phyloP scores from a whole-genome alignment of 768 basidiomycete species.

The Mycena albidolilacea region DNA sequence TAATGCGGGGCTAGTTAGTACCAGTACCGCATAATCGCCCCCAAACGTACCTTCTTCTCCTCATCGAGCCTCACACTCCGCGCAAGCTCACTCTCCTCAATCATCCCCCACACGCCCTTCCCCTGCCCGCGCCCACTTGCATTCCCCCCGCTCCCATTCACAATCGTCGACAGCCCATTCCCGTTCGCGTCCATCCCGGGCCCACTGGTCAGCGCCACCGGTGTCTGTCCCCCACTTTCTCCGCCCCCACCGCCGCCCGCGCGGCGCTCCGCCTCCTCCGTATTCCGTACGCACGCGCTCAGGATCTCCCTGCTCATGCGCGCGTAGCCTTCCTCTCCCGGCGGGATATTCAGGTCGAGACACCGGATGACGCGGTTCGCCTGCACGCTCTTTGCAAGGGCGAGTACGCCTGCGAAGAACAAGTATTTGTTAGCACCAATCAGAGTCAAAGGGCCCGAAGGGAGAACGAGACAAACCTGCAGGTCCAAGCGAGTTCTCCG shows the following conservation, averaged over 20 bases:
- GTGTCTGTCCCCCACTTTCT: conserved; percentile 45
- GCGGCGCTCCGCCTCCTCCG: conserved; percentile 82
- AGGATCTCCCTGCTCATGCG: conserved; percentile 92
- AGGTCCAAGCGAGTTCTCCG: conserved; percentile 80
- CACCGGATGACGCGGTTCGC: conserved; percentile 91
- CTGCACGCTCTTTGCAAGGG: conserved; percentile 88
- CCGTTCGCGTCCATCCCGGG: conserved; percentile 11
- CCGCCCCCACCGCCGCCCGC: conserved; percentile 21
- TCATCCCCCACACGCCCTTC: conserved; percentile 88
- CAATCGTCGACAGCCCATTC: conserved; percentile 27
- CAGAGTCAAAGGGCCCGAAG: too few species aligned
- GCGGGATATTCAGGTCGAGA: conserved; percentile 93
- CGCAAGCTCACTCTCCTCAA: conserved; percentile 88
- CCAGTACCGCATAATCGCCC: too few species aligned
- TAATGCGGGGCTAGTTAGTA: conserved; percentile 28
- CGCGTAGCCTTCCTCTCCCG: conserved; percentile 85
- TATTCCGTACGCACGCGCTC: conserved; percentile 92
- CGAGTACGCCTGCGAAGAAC: conserved; percentile 89
- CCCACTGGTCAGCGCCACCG: conserved; percentile 15
- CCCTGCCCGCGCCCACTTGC: conserved; percentile 71
- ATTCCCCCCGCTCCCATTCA: conserved; percentile 44
- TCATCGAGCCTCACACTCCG: conserved; percentile 72
- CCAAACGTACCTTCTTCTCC: conserved; percentile 64
- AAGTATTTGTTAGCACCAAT: too few species aligned
- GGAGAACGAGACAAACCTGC: too few species aligned